Conservation (phyloP, 2,329 filamentous ascomycete genomes). For the Coleophoma crateriformis region DNA sequence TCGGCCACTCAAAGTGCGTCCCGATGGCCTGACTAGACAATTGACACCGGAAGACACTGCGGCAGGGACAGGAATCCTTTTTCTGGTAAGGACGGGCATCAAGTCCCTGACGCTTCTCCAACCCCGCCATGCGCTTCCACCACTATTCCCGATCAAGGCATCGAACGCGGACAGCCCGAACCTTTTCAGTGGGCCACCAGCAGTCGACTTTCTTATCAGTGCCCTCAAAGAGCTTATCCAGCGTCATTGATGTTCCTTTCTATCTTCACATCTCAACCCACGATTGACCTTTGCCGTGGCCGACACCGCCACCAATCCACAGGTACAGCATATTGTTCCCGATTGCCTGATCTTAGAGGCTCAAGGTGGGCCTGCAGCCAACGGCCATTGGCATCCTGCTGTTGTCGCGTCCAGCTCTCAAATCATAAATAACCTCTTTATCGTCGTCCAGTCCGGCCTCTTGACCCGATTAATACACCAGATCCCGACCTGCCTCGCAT, state of each 20-base stretch:
- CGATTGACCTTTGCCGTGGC: background rate
- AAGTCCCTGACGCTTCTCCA: background rate
- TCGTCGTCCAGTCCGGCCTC: conserved; percentile 7
- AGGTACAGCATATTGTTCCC: background rate
- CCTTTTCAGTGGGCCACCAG: background rate
- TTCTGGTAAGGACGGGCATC: conserved; percentile 4
- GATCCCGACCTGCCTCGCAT: conserved; percentile 16
- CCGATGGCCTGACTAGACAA: background rate
- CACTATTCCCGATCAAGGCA: conserved; percentile 13
- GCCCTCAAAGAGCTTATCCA: background rate
- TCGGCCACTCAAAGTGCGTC: background rate
- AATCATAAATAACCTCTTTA: conserved; percentile 7
- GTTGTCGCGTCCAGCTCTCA: conserved; percentile 7
- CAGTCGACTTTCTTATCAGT: background rate
- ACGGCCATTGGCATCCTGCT: background rate
- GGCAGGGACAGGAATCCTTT: conserved; percentile 10
- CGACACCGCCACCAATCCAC: background rate
- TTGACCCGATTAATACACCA: conserved; percentile 23
- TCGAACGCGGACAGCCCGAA: conserved; percentile 6
- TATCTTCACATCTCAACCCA: too few relatives aligned
- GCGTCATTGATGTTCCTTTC: background rate
- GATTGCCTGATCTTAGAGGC: background rate
- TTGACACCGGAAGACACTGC: background rate
- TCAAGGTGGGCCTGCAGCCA: background rate
- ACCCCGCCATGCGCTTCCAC: conserved; percentile 14